These are phyloP conservation scores for Xanthoparmelia taractica DNA, from an alignment of 495 filamentous ascomycete genomes.

Conservation along the genomic window DNA sequence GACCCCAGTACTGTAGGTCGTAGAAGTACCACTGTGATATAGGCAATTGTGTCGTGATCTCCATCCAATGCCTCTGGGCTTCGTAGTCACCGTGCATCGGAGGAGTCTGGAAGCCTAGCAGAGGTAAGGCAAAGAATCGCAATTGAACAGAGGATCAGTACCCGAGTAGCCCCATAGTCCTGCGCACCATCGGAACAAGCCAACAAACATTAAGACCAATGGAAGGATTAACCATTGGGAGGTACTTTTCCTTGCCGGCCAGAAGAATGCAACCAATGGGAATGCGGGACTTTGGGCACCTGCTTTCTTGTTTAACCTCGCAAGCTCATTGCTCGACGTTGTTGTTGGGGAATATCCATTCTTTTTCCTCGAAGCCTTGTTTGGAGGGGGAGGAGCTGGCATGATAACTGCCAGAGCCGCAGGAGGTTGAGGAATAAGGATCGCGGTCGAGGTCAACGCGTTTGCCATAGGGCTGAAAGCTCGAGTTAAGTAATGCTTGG, in stretches of 20 bases:
- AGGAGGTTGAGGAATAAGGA: neutral
- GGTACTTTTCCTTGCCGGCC: conserved; percentile 72
- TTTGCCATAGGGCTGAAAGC: conserved; percentile 1
- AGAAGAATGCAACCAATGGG: conserved; percentile 83
- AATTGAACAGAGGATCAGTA: conserved; percentile 31
- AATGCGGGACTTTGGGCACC: conserved; percentile 53
- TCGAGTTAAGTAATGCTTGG: no score
- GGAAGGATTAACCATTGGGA: conserved; percentile 94
- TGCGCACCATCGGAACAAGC: conserved; percentile 86
- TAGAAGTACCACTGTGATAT: conserved; percentile 95
- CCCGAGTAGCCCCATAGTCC: conserved; percentile 93
- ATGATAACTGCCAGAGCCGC: neutral
- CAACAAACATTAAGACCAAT: conserved; percentile 78
- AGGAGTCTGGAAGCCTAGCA: conserved; percentile 62
- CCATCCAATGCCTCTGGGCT: conserved; percentile 98
- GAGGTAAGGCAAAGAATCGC: neutral
- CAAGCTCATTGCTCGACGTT: conserved; percentile 42
- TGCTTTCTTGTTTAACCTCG: conserved; percentile 40
- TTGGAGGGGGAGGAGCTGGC: conserved; percentile 25
- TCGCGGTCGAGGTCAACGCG: neutral
- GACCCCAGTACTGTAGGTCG: conserved; percentile 92
- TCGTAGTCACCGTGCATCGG: conserved; percentile 97
- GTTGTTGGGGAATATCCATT: neutral
- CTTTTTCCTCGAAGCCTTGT: conserved; percentile 47
- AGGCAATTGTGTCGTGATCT: conserved; percentile 81